phyloP scores from a whole-genome alignment of 768 basidiomycete species.

The Naganishia friedmannii region DNA sequence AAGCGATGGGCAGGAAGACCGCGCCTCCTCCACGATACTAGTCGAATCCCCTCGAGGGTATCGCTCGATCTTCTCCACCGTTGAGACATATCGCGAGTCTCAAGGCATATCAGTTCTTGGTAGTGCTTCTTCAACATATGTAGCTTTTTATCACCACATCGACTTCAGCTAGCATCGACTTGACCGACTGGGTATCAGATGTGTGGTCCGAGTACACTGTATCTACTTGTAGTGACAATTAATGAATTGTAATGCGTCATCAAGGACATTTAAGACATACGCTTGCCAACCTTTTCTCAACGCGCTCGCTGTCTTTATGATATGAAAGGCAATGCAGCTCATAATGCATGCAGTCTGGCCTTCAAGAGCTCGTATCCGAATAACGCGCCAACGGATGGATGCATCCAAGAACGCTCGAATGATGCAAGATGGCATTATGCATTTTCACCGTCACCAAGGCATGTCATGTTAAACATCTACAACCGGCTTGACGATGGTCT shows the following conservation, averaged over 20 bases:
- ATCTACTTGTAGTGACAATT: background rate
- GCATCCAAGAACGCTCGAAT: too few relatives aligned
- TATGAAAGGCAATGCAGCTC: too few relatives aligned
- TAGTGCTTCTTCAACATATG: slow-evolving; percentile 5
- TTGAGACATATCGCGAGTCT: background rate
- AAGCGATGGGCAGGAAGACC: slow-evolving; percentile 20
- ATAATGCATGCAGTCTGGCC: too few relatives aligned
- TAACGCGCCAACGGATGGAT: too few relatives aligned
- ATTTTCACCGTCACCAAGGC: background rate
- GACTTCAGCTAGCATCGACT: slow-evolving; percentile 5
- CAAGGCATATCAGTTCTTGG: background rate
- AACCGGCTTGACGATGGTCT: background rate
- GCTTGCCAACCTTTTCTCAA: background rate
- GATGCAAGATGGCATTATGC: too few relatives aligned
- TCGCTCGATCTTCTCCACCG: background rate
- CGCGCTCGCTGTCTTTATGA: background rate
- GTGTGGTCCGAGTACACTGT: slow-evolving; percentile 4
- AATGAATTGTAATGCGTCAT: slow-evolving; percentile 1
- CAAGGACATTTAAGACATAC: background rate
- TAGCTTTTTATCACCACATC: slow-evolving; percentile 2
- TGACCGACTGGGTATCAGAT: background rate
- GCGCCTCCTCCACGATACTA: slow-evolving; percentile 4
- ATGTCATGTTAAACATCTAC: slow-evolving; percentile 1
- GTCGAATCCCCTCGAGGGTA: background rate
- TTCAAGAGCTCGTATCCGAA: too few relatives aligned